Conservation (phyloP, 805 yeast genomes). For the Kodamaea restingae region DNA sequence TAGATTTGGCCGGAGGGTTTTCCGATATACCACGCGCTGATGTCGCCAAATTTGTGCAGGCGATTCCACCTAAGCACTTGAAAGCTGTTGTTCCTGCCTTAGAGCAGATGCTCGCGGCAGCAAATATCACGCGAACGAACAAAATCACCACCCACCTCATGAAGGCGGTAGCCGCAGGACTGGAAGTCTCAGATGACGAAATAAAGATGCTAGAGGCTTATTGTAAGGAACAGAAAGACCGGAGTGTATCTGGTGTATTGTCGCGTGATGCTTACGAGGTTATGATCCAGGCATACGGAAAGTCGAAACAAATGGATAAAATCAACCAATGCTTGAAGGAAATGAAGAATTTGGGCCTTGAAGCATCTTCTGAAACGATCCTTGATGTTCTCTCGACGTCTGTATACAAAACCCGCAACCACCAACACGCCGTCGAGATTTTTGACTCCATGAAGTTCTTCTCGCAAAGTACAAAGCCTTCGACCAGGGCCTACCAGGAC, state of each 20-base stretch:
- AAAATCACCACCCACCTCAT: constrained; percentile 37
- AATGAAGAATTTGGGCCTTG: constrained; percentile 35
- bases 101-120: constrained; percentile 35
- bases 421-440: constrained; percentile 60
- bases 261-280: constrained; percentile 41
- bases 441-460: constrained; percentile 86
- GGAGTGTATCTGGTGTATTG: constrained; percentile 21
- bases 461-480: constrained; percentile 64
- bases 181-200: constrained; percentile 16
- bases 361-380: constrained; percentile 45
- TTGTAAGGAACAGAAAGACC: constrained; percentile 20
- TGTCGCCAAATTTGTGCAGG: constrained; percentile 31
- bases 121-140: constrained; percentile 26
- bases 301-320: constrained; percentile 30
- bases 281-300: constrained; percentile 45
- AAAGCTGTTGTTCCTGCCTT: constrained; percentile 30
- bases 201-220: constrained; percentile 30
- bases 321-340: constrained; percentile 35
- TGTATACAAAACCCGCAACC: constrained; percentile 46
- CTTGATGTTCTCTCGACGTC: constrained; percentile 60
- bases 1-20: constrained; percentile 35
- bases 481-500: constrained; percentile 60
- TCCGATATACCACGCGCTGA: constrained; percentile 27
- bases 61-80: constrained; percentile 40
- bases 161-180: constrained; percentile 27